Conservation (phyloP, 768 basidiomycete genomes). For the Fomitopsis serialis region DNA sequence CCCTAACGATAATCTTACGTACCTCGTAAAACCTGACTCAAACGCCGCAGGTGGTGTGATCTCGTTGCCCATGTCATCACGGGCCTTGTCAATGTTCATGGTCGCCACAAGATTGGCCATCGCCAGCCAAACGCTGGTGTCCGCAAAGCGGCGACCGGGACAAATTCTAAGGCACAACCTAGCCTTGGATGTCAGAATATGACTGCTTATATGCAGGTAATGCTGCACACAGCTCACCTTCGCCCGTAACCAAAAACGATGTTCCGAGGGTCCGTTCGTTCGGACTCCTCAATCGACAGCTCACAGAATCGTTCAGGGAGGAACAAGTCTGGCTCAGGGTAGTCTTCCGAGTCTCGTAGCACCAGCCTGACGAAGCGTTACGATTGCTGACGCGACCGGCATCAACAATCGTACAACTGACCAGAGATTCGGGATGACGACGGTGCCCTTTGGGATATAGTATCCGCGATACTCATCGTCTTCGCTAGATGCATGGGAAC, state of each 20-base stretch:
- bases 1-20: neutral
- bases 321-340: conserved; percentile 10
- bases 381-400: neutral
- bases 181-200: neutral
- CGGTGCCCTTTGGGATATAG: conserved; percentile 20
- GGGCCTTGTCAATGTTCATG: conserved; percentile 31
- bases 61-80: conserved; percentile 36
- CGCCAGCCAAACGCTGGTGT: conserved; percentile 18
- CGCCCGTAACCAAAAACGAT: conserved; percentile 55
- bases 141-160: conserved; percentile 20
- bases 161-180: conserved; percentile 11
- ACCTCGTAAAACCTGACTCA: conserved; percentile 42
- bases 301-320: conserved; percentile 5
- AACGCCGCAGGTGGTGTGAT: conserved; percentile 34
- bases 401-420: neutral
- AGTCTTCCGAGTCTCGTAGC: conserved; percentile 2
- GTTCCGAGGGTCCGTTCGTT: conserved; percentile 34
- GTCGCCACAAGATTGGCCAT: conserved; percentile 21
- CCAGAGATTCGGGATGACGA: conserved; percentile 21
- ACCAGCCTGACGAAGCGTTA: conserved; percentile 1
- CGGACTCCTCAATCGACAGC: conserved; percentile 18
- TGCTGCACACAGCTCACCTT: conserved; percentile 14
- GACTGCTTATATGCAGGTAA: too few relatives aligned
- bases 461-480: conserved; percentile 25
- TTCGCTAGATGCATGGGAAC: conserved; percentile 15